Evolutionary conservation across 2,329 filamentous ascomycete genomes (phyloP).

Genomic region (Phyllosticta citrichinensis): DNA sequence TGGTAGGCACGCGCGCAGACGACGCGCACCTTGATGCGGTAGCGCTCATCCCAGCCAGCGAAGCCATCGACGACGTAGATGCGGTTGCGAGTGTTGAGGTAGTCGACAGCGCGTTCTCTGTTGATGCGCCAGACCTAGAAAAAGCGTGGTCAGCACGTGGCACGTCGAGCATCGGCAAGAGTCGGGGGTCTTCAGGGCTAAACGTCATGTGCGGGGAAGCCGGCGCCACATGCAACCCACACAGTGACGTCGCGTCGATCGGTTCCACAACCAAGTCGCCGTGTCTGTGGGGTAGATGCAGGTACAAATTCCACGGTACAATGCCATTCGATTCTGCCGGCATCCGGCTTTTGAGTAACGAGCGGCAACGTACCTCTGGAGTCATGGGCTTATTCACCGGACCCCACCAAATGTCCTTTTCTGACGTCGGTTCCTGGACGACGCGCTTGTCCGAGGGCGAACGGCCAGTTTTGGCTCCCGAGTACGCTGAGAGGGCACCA

Average conservation of each 20-base stretch:
- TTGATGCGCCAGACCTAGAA: slow-evolving; percentile 96
- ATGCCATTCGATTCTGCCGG: background rate
- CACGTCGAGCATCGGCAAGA: background rate
- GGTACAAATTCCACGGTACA: background rate
- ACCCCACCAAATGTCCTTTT: slow-evolving; percentile 96
- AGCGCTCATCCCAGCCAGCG: slow-evolving; percentile 97
- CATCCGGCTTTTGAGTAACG: background rate
- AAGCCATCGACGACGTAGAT: slow-evolving; percentile 98
- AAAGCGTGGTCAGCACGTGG: slow-evolving; percentile 19
- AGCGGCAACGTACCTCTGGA: slow-evolving; percentile 64
- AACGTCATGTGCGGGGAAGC: slow-evolving; percentile 20
- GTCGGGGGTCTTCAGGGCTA: background rate
- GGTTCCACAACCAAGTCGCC: background rate
- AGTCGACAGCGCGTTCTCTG: slow-evolving; percentile 96
- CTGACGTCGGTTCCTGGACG: slow-evolving; percentile 80
- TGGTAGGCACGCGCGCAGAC: slow-evolving; percentile 99
- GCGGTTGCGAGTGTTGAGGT: slow-evolving; percentile 96
- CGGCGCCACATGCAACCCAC: slow-evolving; percentile 13
- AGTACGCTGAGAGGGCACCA: slow-evolving; percentile 93
- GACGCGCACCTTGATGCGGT: slow-evolving; percentile 93
- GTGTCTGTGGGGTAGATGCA: slow-evolving; percentile 8
- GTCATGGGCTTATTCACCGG: slow-evolving; percentile 99
- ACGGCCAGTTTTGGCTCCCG: slow-evolving; percentile 93
- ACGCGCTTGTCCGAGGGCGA: slow-evolving; percentile 97
- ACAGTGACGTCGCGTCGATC: slow-evolving; percentile 22